A percentile compares a stretch with the other conserved stretches of the same genome.
phyloP scores from a whole-genome alignment of 805 yeast genomes.

The Saccharomyces eubayanus region DNA sequence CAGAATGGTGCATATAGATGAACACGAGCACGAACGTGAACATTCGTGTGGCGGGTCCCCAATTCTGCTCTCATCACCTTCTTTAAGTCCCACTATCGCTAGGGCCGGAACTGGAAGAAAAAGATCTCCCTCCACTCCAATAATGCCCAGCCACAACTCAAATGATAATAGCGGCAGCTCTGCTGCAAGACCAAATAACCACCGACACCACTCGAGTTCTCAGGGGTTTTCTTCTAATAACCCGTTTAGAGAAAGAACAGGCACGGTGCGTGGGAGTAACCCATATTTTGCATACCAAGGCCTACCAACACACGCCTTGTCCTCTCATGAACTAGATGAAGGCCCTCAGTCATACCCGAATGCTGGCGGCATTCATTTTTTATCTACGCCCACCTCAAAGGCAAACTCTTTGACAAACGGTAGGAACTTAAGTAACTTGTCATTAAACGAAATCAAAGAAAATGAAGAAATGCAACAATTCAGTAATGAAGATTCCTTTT shows the following conservation, averaged over 20 bases:
- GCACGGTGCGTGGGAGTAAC: slow-evolving; percentile 22
- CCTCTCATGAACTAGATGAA: slow-evolving; percentile 12
- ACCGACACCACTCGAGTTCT: not conserved
- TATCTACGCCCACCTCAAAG: not conserved
- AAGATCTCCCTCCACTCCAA: slow-evolving; percentile 21
- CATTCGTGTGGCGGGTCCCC: not conserved
- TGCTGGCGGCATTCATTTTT: not conserved
- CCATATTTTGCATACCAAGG: slow-evolving; percentile 54
- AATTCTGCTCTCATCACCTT: not conserved
- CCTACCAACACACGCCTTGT: slow-evolving; percentile 42
- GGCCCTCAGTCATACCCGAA: not conserved
- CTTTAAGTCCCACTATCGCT: not conserved
- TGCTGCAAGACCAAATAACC: not conserved
- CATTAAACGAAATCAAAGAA: slow-evolving; percentile 31
- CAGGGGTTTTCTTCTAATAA: slow-evolving; percentile 4
- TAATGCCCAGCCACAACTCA: slow-evolving; percentile 14
- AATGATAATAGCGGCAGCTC: not conserved
- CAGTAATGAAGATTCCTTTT: not conserved
- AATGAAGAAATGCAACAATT: slow-evolving; percentile 23
- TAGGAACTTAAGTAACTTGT: slow-evolving; percentile 21
- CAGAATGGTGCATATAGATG: not conserved
- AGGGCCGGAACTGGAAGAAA: slow-evolving; percentile 3
- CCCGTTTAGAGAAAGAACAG: slow-evolving; percentile 8
- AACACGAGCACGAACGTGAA: not conserved
- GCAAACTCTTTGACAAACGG: slow-evolving; percentile 3